Base-by-base conservation (phyloP, 495 filamentous ascomycete species). In the Xylaria grammica region DNA sequence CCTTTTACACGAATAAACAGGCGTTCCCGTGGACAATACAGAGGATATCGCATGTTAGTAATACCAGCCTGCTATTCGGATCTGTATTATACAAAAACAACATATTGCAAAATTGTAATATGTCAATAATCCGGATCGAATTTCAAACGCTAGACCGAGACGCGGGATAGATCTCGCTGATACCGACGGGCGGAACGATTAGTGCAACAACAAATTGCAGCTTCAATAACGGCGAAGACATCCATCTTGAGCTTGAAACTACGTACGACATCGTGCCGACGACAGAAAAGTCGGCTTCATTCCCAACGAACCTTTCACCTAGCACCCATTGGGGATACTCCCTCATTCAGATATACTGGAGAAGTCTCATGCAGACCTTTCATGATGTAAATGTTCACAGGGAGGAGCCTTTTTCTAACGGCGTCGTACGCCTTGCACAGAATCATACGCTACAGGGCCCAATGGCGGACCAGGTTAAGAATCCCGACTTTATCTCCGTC, bases 1-100 rank as follows among this genome's bases (percentile, higher is more conserved):
- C 70, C 19, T 63, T 74, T 42, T 75, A 71, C 60, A 74, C 74
- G 11, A 68, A 75, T 48, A 67, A 74, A 51, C 66, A 44, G 19
- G 69, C 66, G 10, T 62, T 77, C 34, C 70, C 67, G 4, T 74
- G 73, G 40, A 74, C 71, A 3, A 38, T 77, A 8, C 66, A 69
- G 7, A 63, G 44, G 38, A 66, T 74, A 4, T 73, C 66, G 68
- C 65, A 69, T 11, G 27, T 30, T 50, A 36, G n/a, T n/a, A 32
- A 36, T 48, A 67, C 46, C 55, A 51, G 36, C 32, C 32, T 36
- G 32, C 32, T 36, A 4, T 36, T 36, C 32, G 67, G 68, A 27
- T 73, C 72, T 11, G 38, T 75, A 29, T 50, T 67, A 42, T 75
- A 75, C 60, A 67, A 61, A 38, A 74, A 65, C 55, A 72, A 70